These are phyloP conservation scores for Zymoseptoria tritici DNA, from an alignment of 2,329 filamentous ascomycete species.

Conservation along the genomic window DNA sequence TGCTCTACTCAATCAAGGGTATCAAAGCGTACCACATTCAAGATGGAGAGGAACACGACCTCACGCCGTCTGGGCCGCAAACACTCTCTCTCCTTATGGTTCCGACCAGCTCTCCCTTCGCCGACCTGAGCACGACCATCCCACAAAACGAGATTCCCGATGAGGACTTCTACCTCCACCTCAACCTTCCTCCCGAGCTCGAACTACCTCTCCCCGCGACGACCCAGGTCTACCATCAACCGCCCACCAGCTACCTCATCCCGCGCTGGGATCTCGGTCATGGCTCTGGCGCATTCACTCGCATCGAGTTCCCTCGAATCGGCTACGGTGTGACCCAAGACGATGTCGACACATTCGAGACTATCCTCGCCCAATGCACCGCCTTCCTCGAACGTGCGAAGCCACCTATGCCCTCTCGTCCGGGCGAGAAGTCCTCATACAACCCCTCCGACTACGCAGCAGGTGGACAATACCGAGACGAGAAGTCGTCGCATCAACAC, in stretches of 20 bases:
- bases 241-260: constrained; percentile 85
- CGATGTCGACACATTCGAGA: constrained; percentile 93
- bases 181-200: constrained; percentile 89
- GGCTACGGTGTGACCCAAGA: constrained; percentile 75
- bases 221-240: constrained; percentile 95
- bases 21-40: constrained; percentile 88
- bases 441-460: constrained; percentile 75
- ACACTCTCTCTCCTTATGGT: constrained; percentile 94
- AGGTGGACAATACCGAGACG: constrained; percentile 55
- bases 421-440: constrained; percentile 46
- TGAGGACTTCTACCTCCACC: constrained; percentile 94
- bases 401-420: constrained; percentile 41
- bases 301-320: constrained; percentile 75
- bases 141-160: constrained; percentile 53
- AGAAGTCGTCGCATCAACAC: constrained; percentile 29
- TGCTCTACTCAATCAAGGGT: constrained; percentile 61
- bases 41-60: constrained; percentile 72
- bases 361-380: constrained; percentile 94
- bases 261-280: constrained; percentile 90
- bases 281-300: constrained; percentile 81
- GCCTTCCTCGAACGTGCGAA: constrained; percentile 82
- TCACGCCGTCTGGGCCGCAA: constrained; percentile 81
- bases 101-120: constrained; percentile 69
- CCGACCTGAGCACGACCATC: constrained; percentile 49
- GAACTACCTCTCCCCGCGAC: constrained; percentile 89